Evolutionary conservation across 805 yeast genomes (phyloP).

Genomic region (Saturnispora besseyi): DNA sequence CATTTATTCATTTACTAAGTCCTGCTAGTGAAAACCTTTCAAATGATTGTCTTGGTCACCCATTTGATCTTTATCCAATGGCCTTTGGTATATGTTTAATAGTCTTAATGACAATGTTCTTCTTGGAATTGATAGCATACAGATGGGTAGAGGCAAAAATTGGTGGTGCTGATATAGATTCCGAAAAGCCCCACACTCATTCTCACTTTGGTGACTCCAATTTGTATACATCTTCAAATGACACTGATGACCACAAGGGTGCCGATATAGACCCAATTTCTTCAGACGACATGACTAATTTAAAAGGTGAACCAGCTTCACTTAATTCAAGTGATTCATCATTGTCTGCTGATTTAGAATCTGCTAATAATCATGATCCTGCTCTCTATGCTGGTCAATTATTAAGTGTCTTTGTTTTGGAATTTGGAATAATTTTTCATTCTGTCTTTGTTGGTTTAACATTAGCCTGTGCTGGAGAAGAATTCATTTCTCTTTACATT

Average conservation of each 20-base stretch:
- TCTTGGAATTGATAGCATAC: conserved; percentile 43
- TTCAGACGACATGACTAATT: neutral
- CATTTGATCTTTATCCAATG: conserved; percentile 43
- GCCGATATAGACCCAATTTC: neutral
- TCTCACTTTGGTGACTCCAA: conserved; percentile 46
- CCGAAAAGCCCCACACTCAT: conserved; percentile 34
- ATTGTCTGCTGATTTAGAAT: neutral
- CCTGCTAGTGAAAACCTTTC: conserved; percentile 58
- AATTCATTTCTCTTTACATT: conserved; percentile 60
- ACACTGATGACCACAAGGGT: neutral
- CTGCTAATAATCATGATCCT: neutral
- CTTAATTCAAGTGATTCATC: neutral
- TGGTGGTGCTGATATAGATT: conserved; percentile 16
- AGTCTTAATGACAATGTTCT: conserved; percentile 42
- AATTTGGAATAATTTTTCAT: conserved; percentile 76
- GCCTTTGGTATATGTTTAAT: conserved; percentile 47
- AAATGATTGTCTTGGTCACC: conserved; percentile 54
- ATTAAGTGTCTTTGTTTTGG: conserved; percentile 49
- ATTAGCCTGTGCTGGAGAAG: conserved; percentile 69
- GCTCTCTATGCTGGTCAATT: conserved; percentile 38
- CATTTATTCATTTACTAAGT: conserved; percentile 63
- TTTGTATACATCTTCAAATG: conserved; percentile 7
- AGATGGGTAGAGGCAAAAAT: conserved; percentile 32
- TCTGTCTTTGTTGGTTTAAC: conserved; percentile 76
- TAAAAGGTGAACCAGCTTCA: neutral